phyloP scores from a whole-genome alignment of 352 stramenopile genomes.

The Globisporangium barbulae region DNA sequence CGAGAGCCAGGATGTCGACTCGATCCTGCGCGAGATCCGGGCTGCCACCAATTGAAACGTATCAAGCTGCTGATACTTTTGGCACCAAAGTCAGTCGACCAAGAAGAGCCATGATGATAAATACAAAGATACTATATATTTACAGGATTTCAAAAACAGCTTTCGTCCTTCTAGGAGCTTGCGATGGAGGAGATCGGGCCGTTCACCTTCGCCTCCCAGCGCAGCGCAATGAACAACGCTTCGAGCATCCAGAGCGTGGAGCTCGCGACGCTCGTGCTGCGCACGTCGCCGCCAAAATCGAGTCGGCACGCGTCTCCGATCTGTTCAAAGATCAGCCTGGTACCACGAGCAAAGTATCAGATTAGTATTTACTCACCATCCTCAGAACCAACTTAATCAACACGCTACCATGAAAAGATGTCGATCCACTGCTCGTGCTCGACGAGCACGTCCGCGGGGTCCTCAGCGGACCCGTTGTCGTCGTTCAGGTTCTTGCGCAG shows the following conservation, averaged over 20 bases:
- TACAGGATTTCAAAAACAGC: not conserved
- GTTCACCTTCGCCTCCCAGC: slow-evolving; percentile 52
- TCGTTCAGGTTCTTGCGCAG: slow-evolving; percentile 7
- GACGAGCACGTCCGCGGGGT: not conserved
- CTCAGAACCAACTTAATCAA: not conserved
- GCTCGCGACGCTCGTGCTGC: slow-evolving; percentile 33
- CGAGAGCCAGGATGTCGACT: slow-evolving; percentile 31
- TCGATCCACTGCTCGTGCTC: not conserved
- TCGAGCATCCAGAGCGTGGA: slow-evolving; percentile 66
- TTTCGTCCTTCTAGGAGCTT: not conserved
- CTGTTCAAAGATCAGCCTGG: slow-evolving; percentile 47
- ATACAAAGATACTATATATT: not conserved
- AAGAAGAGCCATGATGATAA: not conserved
- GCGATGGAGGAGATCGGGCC: slow-evolving; percentile 32
- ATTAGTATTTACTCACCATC: too few relatives aligned
- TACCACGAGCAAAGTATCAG: not conserved
- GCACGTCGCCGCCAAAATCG: slow-evolving; percentile 48
- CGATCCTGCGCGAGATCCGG: slow-evolving; percentile 29
- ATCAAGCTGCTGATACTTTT: not conserved
- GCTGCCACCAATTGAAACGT: not conserved
- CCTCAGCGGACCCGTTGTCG: not conserved
- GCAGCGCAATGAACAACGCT: slow-evolving; percentile 54
- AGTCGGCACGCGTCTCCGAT: slow-evolving; percentile 29
- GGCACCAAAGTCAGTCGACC: not conserved
- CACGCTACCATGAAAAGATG: slow-evolving; percentile 1